Base-by-base conservation (phyloP, 2,329 filamentous ascomycete species). In the Monosporascus sp. region DNA sequence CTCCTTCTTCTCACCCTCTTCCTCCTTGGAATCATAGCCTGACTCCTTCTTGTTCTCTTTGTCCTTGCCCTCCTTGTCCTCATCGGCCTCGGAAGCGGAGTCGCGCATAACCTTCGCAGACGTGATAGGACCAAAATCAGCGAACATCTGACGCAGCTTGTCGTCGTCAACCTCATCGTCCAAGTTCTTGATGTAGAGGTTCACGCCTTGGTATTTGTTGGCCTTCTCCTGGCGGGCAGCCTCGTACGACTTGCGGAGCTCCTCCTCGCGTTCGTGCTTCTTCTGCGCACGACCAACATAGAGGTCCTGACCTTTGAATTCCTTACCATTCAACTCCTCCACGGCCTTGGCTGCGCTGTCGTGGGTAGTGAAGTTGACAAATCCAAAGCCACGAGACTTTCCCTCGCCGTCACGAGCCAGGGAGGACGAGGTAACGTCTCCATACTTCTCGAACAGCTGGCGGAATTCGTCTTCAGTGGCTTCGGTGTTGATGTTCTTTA, bases 71-170 rank as follows among this genome's bases (percentile, higher is more conserved):
- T 83, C 78, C 56, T 82, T 78, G 18, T 81, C 76, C 53, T 74
- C 78, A 51, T 81, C 79, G 43, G 75, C 74, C 54, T 85, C 80
- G 55, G 77, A 71, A 54, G 77, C 69, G 50, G 81, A 84, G 67
- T 99, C 94, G 65, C 94, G 91, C 94, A 99, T 99, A 66, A 99
- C 93, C 86, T 97, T 97, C 67, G 94, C 93, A 38, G 94, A 97
- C 57, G 94, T 99, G 74, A 99, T 97, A 65, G 89, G 90, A 58
- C 94, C 94, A 67, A 89, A 97, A 62, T 90, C 82, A 68, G 86
- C 78, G 74, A 99, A 99, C 72, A 97, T 88, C 67, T 92, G 87
- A 66, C 94, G 91, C 58, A 99, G 85, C 83, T 96, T 96, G 68
- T 99, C 94, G 65, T 99, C 94, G 68, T 99, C 94, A 62, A 99